Base-by-base conservation (phyloP, 2,329 filamentous ascomycete genomes). In the Fusarium sp. region DNA sequence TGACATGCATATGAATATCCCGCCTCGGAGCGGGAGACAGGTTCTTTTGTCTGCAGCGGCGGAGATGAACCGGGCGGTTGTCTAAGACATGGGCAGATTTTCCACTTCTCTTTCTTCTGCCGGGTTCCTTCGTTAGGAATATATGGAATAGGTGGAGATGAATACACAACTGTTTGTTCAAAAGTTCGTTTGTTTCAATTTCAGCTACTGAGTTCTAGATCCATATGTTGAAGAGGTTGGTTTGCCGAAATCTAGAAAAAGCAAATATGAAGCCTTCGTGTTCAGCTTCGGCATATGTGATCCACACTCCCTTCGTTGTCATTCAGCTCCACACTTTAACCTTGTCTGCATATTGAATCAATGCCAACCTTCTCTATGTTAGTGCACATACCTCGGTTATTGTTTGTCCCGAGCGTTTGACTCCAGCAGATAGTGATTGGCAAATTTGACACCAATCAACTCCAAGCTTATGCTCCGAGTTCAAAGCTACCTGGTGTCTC, bases 121-220 rank as follows among this genome's bases (percentile, higher is more conserved):
- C 58, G 57, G 37, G 46, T 56, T 54, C 63, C 57, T 68, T 62
- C 53, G 65, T 62, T 53, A n/a, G 57, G 16, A 43, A 26, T 46
- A 31, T 47, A 15, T 21, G 21, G 58, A 54, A 21, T 13, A 35
- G 18, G 13, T 48, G 39, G 24, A 20, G 35, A n/a, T 33, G 31
- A 33, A 33, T 26, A 26, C 26, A 9, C 26, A 26, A 9, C 26
- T 9, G 9, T 9, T 9, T 26, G 7, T 46, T 47, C 3, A 23
- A 10, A 42, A 37, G 38, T 24, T 28, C 28, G 10, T 46, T 33
- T 41, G 20, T 33, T 37, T 62, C 21, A 26, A 28, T 20, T 20
- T 20, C 16, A 53, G n/a, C 21, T 38, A 8, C 29, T 12, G 21
- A 18, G 24, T 58, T 21, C 28, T 29, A 9, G 23, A 23, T 18